Conservation (phyloP, 2,329 filamentous ascomycete genomes). For the Septoria linicola region DNA sequence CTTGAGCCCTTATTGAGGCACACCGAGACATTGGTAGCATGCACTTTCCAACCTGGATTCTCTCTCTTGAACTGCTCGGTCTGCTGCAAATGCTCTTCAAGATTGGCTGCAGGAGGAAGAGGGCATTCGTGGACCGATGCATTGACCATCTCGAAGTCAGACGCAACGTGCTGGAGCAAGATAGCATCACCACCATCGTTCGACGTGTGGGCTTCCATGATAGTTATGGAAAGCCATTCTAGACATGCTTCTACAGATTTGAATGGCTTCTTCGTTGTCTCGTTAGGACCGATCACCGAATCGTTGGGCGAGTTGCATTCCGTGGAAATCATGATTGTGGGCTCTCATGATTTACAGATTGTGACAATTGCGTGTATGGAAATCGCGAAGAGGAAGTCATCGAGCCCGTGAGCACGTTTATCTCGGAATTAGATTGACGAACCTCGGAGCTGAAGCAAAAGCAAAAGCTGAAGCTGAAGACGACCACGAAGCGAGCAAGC, state of each 20-base stretch:
- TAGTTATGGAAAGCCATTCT: conserved; percentile 12
- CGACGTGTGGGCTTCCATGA: conserved; percentile 18
- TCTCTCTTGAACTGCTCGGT: conserved; percentile 6
- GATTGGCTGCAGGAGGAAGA: conserved; percentile 6
- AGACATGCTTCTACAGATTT: conserved; percentile 10
- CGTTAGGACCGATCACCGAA: neutral
- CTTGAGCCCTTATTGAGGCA: conserved; percentile 14
- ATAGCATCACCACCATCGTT: conserved; percentile 2
- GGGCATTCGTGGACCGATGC: conserved; percentile 17
- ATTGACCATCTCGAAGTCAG: conserved; percentile 20
- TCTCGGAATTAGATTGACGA: too few relatives aligned
- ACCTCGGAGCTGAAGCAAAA: too few relatives aligned
- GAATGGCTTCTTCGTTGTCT: neutral
- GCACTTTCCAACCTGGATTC: conserved; percentile 17
- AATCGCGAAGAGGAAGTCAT: too few relatives aligned
- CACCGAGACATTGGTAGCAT: conserved; percentile 8
- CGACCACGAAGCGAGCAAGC: too few relatives aligned
- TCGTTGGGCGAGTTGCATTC: neutral
- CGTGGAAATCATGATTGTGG: neutral
- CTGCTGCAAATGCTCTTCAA: conserved; percentile 15
- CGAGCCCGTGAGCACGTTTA: too few relatives aligned
- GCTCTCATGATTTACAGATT: neutral
- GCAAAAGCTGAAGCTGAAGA: too few relatives aligned
- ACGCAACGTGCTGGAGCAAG: conserved; percentile 10
- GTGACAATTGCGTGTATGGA: too few relatives aligned